phyloP scores from a whole-genome alignment of 2,329 filamentous ascomycete genomes.

The Cyphellophora europaea region DNA sequence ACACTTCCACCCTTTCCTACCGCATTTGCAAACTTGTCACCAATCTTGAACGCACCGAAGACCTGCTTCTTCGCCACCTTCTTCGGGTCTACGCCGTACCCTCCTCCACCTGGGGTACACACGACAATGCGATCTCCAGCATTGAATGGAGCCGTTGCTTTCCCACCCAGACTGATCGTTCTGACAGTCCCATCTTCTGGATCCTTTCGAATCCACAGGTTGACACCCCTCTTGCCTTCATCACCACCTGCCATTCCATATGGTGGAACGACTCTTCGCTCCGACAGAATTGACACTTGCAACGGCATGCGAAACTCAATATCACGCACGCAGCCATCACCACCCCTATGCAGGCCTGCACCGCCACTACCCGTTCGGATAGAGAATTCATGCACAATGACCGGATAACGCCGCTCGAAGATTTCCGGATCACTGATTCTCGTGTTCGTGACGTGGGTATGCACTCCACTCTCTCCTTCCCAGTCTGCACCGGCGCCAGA shows the following conservation, averaged over 20 bases:
- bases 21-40: constrained; percentile 1
- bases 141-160: constrained; percentile 19
- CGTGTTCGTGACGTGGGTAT: constrained; percentile 81
- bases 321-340: constrained; percentile 67
- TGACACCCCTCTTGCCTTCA: constrained; percentile 14
- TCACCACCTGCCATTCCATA: constrained; percentile 21
- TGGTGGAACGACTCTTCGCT: constrained; percentile 17
- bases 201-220: constrained; percentile 18
- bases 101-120: constrained; percentile 13
- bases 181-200: constrained; percentile 7
- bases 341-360: constrained; percentile 57
- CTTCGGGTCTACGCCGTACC: constrained; percentile 6
- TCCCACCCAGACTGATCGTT: constrained; percentile 18
- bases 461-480: constrained; percentile 67
- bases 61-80: background rate
- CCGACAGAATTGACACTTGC: constrained; percentile 42
- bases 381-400: constrained; percentile 61
- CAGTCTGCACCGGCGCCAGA: constrained; percentile 63
- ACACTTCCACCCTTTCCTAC: background rate
- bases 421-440: constrained; percentile 73
- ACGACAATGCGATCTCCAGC: constrained; percentile 29
- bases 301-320: constrained; percentile 74
- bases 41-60: constrained; percentile 1
- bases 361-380: constrained; percentile 57
- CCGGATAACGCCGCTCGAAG: constrained; percentile 68